A percentile compares a stretch with the other conserved stretches of the same genome.
phyloP scores from a whole-genome alignment of 164 flowering plant species.

The Euptelea pleiosperma region DNA sequence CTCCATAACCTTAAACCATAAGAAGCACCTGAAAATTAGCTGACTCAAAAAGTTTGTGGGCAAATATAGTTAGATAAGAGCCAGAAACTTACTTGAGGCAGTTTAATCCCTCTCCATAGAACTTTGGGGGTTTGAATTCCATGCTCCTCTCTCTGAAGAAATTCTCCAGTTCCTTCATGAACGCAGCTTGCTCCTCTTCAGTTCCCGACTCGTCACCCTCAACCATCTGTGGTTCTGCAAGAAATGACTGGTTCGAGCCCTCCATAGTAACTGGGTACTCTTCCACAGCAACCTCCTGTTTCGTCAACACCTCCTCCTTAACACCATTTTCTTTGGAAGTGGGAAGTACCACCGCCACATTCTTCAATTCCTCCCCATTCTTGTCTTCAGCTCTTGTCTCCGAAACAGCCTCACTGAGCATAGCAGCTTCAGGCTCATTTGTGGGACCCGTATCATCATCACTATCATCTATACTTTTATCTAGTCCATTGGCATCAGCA shows the following conservation, averaged over 20 bases:
- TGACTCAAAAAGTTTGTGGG: neutral
- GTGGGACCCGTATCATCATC: constrained; percentile 7
- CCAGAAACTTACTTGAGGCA: constrained; percentile 85
- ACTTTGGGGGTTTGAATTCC: constrained; percentile 92
- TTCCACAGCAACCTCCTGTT: constrained; percentile 4
- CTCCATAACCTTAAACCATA: constrained; percentile 69
- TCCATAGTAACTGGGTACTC: constrained; percentile 11
- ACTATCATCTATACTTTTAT: constrained; percentile 6
- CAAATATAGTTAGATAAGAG: neutral
- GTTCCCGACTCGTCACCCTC: constrained; percentile 72
- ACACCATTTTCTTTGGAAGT: constrained; percentile 4
- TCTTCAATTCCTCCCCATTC: constrained; percentile 18
- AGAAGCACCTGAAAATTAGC: constrained; percentile 13
- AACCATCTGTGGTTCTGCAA: constrained; percentile 24
- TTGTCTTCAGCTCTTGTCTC: constrained; percentile 15
- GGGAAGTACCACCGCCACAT: constrained; percentile 15
- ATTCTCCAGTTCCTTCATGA: constrained; percentile 69
- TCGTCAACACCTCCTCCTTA: constrained; percentile 4
- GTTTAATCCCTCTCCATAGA: constrained; percentile 83
- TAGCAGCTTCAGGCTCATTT: constrained; percentile 18
- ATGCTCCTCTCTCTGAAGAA: constrained; percentile 64
- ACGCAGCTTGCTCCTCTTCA: constrained; percentile 71
- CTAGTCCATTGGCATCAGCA: constrained; percentile 3
- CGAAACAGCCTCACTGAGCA: constrained; percentile 10
- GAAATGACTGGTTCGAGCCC: constrained; percentile 16